These are phyloP conservation scores for Solanum boliviense DNA, from an alignment of 257 asterid genomes.

Conservation along the genomic window DNA sequence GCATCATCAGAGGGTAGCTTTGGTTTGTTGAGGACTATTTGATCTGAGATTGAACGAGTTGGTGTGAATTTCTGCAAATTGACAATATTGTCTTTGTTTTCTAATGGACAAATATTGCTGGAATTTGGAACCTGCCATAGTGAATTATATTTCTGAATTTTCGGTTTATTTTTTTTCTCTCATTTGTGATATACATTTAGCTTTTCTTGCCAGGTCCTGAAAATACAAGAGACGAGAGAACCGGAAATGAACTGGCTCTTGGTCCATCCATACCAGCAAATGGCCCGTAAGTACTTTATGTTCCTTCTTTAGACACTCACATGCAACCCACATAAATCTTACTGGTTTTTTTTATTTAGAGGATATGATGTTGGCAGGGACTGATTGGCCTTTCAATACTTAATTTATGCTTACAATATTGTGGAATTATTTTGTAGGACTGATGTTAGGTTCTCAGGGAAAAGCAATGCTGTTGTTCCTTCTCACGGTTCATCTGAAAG, in stretches of 20 bases:
- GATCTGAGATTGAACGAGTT: background rate
- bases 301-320: background rate
- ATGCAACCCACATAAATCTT: background rate
- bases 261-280: constrained; percentile 52
- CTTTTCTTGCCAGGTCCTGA: constrained; percentile 62
- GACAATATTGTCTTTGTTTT: background rate
- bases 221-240: constrained; percentile 33
- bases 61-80: background rate
- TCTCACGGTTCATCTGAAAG: constrained; percentile 57
- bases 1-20: background rate
- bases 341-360: background rate
- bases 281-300: constrained; percentile 36
- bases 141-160: background rate
- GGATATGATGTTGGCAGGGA: background rate
- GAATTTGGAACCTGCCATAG: background rate
- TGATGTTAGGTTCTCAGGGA: constrained; percentile 49
- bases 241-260: constrained; percentile 40
- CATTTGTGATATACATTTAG: constrained; percentile 4
- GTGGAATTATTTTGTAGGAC: constrained; percentile 30
- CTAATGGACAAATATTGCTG: background rate
- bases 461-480: constrained; percentile 42
- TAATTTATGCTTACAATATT: background rate
- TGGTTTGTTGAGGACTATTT: background rate
- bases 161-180: background rate
- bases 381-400: background rate